A percentile compares a stretch with the other conserved stretches of the same genome.
Conservation (phyloP, 108 stramenopile species). For the Mayamaea pseudoterrestris region DNA sequence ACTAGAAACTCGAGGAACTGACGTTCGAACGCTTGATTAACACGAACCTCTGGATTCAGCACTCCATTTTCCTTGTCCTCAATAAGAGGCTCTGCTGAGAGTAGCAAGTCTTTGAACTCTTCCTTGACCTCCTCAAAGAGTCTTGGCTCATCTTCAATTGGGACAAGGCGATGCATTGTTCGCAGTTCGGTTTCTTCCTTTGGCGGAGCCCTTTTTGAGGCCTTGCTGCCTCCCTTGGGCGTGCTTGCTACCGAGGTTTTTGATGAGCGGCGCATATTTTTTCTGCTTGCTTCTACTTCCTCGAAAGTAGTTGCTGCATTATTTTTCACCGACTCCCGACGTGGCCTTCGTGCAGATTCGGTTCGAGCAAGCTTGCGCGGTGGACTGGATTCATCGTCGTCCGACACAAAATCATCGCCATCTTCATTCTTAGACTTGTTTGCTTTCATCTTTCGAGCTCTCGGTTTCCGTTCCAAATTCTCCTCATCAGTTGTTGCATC, state of each 20-base stretch:
- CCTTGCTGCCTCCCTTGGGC: not conserved
- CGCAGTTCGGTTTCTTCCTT: not conserved
- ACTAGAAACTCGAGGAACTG: slow-evolving; percentile 6
- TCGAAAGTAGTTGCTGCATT: too few species aligned
- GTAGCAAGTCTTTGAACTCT: slow-evolving; percentile 1
- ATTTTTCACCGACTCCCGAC: too few species aligned
- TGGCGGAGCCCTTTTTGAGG: not conserved
- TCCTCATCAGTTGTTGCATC: not conserved
- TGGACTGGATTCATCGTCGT: too few species aligned
- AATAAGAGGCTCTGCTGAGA: not conserved
- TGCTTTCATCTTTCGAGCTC: too few species aligned
- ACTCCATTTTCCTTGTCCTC: slow-evolving; percentile 1
- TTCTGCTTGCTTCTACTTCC: too few species aligned
- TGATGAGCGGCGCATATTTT: too few species aligned
- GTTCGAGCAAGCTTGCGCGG: too few species aligned
- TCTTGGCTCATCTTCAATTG: not conserved
- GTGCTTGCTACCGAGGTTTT: not conserved
- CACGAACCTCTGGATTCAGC: not conserved
- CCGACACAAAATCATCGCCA: too few species aligned
- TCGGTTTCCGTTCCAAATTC: too few species aligned
- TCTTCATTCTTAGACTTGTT: too few species aligned
- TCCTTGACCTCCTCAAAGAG: not conserved
- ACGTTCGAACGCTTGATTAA: slow-evolving; percentile 1
- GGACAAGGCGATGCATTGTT: not conserved
- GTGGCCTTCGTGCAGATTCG: too few species aligned